Base-by-base conservation (phyloP, 1,139 yeast species). In the Saccharomyces hybrid region DNA sequence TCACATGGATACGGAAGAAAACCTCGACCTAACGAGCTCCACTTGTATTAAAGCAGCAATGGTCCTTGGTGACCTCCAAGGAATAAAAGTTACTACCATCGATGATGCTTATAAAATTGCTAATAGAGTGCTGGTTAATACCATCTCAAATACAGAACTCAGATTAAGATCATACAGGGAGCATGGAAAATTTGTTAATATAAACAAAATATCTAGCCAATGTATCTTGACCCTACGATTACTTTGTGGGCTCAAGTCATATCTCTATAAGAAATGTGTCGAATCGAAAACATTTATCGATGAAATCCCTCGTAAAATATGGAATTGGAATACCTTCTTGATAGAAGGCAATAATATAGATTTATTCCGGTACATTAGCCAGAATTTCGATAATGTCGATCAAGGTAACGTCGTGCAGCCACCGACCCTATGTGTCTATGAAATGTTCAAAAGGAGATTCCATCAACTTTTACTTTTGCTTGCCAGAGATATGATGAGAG, bases 131-230 rank as follows among this genome's bases (percentile, higher is more conserved):
- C 48, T 63, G 2, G 56, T 59, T 1, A 61, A 59, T 49, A 64
- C 70, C 2, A 47, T 59, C 6, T 56, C 61, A 13, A 67, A 65
- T 50, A 54, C 59, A 4, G 70, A 66, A 50, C 42, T 66, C 27
- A 46, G 61, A 31, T 44, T 55, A 34, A 57, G 65, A 48, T 44
- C 59, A 5, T 47, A 47, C n/a, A 34, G 50, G 6, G n/a, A 20
- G 44, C 7, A 27, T 30, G 13, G 11, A 5, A 23, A 48, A 41
- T 41, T 14, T 4, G 23, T 11, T n/a, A 48, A 31, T 3, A 47
- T 50, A 11, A 50, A 53, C 13, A 55, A 49, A n/a, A 53, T 65
- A 13, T 58, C 62, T 2, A 60, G 55, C 44, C 69, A 63, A 34
- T 60, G 57, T 25, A 26, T 61, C 7, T 34, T 64, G 25, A 61